These are phyloP conservation scores for Curvularia eragrostidis DNA, from an alignment of 2,329 filamentous ascomycete genomes.

Conservation along the genomic window DNA sequence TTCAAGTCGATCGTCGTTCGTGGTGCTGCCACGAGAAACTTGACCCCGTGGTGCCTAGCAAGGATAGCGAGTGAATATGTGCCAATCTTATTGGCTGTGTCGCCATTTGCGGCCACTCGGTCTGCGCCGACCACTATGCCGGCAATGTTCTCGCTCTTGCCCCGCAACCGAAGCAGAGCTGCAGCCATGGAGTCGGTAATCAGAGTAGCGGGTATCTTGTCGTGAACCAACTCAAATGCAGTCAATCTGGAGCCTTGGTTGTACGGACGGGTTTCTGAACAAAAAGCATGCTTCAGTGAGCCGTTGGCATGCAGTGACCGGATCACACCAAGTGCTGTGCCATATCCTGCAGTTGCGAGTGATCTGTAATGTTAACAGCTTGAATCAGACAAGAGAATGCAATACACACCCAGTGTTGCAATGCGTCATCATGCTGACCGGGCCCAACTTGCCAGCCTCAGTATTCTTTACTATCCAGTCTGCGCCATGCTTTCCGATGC, in stretches of 20 bases:
- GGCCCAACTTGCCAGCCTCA: conserved; percentile 58
- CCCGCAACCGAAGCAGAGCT: conserved; percentile 74
- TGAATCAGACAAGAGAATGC: neutral
- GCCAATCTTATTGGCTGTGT: conserved; percentile 98
- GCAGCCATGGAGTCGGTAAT: conserved; percentile 98
- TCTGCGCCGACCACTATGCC: conserved; percentile 95
- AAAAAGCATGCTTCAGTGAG: conserved; percentile 83
- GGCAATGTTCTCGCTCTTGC: conserved; percentile 69
- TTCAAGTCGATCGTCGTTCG: conserved; percentile 90
- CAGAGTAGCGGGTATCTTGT: conserved; percentile 87
- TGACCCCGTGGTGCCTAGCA: conserved; percentile 84
- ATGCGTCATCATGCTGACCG: conserved; percentile 88
- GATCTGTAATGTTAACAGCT: conserved; percentile 62
- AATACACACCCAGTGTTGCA: conserved; percentile 85
- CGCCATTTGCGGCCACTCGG: conserved; percentile 92
- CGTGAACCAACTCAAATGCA: conserved; percentile 94
- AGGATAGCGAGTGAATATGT: conserved; percentile 94
- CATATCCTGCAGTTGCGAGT: conserved; percentile 95
- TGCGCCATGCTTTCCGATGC: conserved; percentile 83
- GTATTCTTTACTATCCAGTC: conserved; percentile 76
- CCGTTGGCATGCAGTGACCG: conserved; percentile 74
- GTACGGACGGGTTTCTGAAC: conserved; percentile 95
- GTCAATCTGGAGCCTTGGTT: conserved; percentile 96
- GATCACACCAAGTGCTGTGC: conserved; percentile 92
- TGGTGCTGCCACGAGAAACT: conserved; percentile 93